Evolutionary conservation across 2,329 filamentous ascomycete species (phyloP).

Genomic region (Cladorrhinum sp.): DNA sequence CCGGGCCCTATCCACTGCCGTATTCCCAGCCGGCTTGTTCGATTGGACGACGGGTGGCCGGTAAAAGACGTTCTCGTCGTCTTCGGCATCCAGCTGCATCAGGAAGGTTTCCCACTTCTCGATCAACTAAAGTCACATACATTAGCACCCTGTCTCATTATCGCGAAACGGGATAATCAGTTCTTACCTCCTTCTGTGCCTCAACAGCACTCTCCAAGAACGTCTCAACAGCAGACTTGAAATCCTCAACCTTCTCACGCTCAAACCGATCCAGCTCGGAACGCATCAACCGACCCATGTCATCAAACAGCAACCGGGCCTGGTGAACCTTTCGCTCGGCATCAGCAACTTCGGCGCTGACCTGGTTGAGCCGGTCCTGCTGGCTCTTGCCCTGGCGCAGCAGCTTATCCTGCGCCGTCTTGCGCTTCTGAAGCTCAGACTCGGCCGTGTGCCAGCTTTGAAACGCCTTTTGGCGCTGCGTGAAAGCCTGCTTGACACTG

Average conservation of each 20-base stretch:
- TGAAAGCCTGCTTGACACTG: conserved; percentile 89
- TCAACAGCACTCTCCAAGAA: conserved; percentile 96
- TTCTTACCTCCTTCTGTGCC: conserved; percentile 89
- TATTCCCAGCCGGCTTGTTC: conserved; percentile 52
- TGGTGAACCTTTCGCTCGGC: conserved; percentile 92
- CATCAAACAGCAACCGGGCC: conserved; percentile 84
- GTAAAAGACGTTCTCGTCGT: conserved; percentile 71
- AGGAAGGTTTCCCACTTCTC: conserved; percentile 99
- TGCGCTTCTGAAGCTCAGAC: conserved; percentile 85
- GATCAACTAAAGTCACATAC: conserved; percentile 46
- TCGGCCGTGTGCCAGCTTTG: conserved; percentile 92
- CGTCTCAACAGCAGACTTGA: conserved; percentile 96
- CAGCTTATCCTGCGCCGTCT: conserved; percentile 87
- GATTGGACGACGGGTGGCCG: conserved; percentile 57
- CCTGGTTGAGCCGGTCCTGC: conserved; percentile 89
- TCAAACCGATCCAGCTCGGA: conserved; percentile 91
- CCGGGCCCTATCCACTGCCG: conserved; percentile 58
- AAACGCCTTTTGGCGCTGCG: conserved; percentile 90
- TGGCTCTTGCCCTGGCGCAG: conserved; percentile 91
- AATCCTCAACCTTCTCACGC: conserved; percentile 96
- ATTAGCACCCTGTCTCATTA: conserved; percentile 27
- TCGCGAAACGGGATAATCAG: background rate
- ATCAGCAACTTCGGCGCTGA: conserved; percentile 90
- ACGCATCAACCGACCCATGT: conserved; percentile 94
- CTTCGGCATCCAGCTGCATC: conserved; percentile 90